Evolutionary conservation across 371 early-diverging fungal species (phyloP).

Genomic region (Apophysomyces variabilis): DNA sequence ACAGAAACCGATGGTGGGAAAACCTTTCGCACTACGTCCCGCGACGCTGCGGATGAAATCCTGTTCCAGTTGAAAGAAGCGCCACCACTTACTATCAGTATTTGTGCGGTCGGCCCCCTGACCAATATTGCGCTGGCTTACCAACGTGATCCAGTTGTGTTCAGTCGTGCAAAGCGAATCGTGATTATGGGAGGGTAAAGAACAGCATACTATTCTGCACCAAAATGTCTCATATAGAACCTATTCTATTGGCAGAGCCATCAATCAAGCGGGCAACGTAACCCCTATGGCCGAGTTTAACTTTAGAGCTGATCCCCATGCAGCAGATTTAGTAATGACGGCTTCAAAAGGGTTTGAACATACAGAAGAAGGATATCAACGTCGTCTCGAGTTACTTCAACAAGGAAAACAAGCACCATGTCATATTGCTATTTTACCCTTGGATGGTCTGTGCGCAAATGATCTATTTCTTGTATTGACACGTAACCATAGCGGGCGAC

Average conservation of each 20-base stretch:
- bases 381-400: slow-evolving; percentile 19
- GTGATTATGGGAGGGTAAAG: slow-evolving; percentile 60
- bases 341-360: slow-evolving; percentile 42
- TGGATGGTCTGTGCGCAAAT: slow-evolving; percentile 44
- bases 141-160: slow-evolving; percentile 48
- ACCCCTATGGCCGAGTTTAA: slow-evolving; percentile 63
- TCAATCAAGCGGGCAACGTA: slow-evolving; percentile 48
- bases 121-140: slow-evolving; percentile 64
- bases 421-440: slow-evolving; percentile 48
- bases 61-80: slow-evolving; percentile 46
- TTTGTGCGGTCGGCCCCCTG: slow-evolving; percentile 60
- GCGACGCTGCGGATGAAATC: slow-evolving; percentile 53
- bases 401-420: slow-evolving; percentile 31
- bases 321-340: slow-evolving; percentile 49
- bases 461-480: not conserved
- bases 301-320: slow-evolving; percentile 56
- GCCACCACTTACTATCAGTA: slow-evolving; percentile 49
- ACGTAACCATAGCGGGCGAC: slow-evolving; percentile 18
- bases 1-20: slow-evolving; percentile 21
- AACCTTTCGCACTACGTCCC: slow-evolving; percentile 39
- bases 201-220: not conserved
- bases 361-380: slow-evolving; percentile 22
- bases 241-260: slow-evolving; percentile 17
- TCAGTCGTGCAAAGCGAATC: slow-evolving; percentile 53
- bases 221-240: not conserved